Evolutionary conservation across 2,329 filamentous ascomycete genomes (phyloP).

Genomic region (Trichoderma pleuroti): DNA sequence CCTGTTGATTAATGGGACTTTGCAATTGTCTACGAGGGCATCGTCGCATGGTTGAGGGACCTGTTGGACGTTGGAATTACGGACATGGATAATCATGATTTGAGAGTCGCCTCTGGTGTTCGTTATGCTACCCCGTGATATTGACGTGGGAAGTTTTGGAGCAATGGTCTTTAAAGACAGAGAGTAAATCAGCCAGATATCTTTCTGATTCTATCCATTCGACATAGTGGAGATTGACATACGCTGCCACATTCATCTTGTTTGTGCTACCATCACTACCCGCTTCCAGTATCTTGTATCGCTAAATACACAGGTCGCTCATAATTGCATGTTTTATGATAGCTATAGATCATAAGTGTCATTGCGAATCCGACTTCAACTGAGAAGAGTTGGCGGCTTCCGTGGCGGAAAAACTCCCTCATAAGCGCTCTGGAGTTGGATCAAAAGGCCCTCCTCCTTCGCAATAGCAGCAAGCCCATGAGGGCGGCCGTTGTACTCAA

Average conservation of each 20-base stretch:
- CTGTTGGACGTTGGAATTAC: no score
- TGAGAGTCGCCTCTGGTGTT: no score
- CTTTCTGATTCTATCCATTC: neutral
- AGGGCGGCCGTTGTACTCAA: constrained; percentile 19
- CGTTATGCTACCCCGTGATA: no score
- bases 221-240: neutral
- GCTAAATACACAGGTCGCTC: neutral
- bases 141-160: no score
- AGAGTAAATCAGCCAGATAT: no score
- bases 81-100: no score
- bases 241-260: neutral
- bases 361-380: neutral
- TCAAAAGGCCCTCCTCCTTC: constrained; percentile 18
- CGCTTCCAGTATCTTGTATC: neutral
- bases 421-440: constrained; percentile 18
- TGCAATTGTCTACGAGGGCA: neutral
- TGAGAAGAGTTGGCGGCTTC: neutral
- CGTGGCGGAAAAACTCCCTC: constrained; percentile 12
- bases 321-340: neutral
- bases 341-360: no score
- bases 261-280: neutral
- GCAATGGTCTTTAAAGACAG: no score
- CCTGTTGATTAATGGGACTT: no score
- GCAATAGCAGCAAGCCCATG: constrained; percentile 19
- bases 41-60: neutral